Base-by-base conservation (phyloP, 2,329 filamentous ascomycete species). In the Aschersonia sp. region DNA sequence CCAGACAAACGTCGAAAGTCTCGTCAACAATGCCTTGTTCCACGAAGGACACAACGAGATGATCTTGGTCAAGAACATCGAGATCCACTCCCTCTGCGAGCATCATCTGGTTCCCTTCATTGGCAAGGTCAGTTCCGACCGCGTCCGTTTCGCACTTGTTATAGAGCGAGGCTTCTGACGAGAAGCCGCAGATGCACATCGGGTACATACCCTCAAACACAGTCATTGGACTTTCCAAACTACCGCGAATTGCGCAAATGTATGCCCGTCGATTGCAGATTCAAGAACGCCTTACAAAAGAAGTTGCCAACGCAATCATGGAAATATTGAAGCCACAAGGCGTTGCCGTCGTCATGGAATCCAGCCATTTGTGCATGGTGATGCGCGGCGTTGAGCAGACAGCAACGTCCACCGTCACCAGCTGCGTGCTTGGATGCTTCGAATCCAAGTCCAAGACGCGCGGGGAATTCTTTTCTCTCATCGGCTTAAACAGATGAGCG, bases 321-420 rank as follows among this genome's bases (percentile, higher is more conserved):
- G 89, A 97, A 59, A 82, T 97, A 10, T 74, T 98, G 44, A 84
- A 94, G 62, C 92, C 92, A 2, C 87, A 94, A 61, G 92, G 92
- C 44, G 90, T 98, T 2, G 90, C 87, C 22, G 92, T 98, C 2
- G 90, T 98, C 50, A 95, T 98, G 83, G 92, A 98, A 61, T 94
- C 87, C 11, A 89, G 81, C 59, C 92, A 98, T 67, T 71, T 97
- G 44, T 98, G 92, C 72, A 98, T 97, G 90, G 88, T 95, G 12
- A 97, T 95, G 89, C 80, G 92, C 44, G 92, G 92, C n/a, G 90
- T 98, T 8, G 79, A 95, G 62, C 95, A 98, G 73, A 88, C 87
- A 0, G 78, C 75, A 41, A 82, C 85, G 45, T 84, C 78, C 14
- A 97, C 92, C 6, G 92, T 94, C 39, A 98, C 92, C 14, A 95